phyloP scores from a whole-genome alignment of 2,329 filamentous ascomycete genomes.

The Pyricularia sp. region DNA sequence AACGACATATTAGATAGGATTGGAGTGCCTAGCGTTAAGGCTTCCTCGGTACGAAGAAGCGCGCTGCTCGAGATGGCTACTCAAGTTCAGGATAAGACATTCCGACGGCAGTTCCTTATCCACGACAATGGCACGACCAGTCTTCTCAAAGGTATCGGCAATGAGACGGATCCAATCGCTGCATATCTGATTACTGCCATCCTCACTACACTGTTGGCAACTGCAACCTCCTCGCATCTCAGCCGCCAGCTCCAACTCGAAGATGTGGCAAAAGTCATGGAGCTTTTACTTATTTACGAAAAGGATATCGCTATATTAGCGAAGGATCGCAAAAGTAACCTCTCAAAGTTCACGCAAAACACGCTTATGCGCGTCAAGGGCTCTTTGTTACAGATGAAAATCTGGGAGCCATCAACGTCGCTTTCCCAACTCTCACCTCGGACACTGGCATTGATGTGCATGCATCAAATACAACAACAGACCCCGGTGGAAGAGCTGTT shows the following conservation, averaged over 20 bases:
- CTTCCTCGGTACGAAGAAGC: slow-evolving; percentile 44
- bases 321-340: slow-evolving; percentile 56
- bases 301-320: slow-evolving; percentile 52
- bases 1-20: slow-evolving; percentile 55
- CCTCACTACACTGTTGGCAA: slow-evolving; percentile 52
- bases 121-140: slow-evolving; percentile 59
- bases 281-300: slow-evolving; percentile 39
- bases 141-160: slow-evolving; percentile 52
- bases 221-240: slow-evolving; percentile 50
- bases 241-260: slow-evolving; percentile 47
- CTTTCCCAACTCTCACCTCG: slow-evolving; percentile 50
- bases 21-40: slow-evolving; percentile 34
- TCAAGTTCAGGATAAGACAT: slow-evolving; percentile 52
- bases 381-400: slow-evolving; percentile 37
- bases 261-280: slow-evolving; percentile 44
- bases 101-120: slow-evolving; percentile 62
- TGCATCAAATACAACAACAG: slow-evolving; percentile 48
- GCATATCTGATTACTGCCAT: slow-evolving; percentile 56
- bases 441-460: slow-evolving; percentile 51
- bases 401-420: slow-evolving; percentile 47
- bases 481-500: slow-evolving; percentile 39
- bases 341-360: slow-evolving; percentile 55
- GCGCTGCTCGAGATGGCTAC: slow-evolving; percentile 51
- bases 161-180: slow-evolving; percentile 50
- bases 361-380: slow-evolving; percentile 46